Base-by-base conservation (phyloP, 352 stramenopile genomes). In the Pythium graminicola region DNA sequence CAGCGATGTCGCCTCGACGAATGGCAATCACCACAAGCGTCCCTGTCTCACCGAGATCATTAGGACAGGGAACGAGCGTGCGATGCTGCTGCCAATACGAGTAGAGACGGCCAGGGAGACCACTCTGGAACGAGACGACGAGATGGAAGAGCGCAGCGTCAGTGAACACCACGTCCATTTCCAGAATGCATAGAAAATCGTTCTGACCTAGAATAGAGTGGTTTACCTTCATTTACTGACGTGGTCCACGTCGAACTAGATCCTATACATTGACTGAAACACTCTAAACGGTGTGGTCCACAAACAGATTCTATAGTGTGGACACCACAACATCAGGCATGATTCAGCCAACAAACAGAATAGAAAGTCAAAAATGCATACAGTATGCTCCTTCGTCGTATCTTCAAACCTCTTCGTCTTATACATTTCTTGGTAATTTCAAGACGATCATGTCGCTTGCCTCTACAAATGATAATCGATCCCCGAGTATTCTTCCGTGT, bases 401-500 rank as follows among this genome's bases (percentile, higher is more conserved):
- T 35, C 7, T 35, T 13, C 13, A 13, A 7, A 35, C 29, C 7
- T 35, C 29, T 35, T n/a, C n/a, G n/a, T n/a, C n/a, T n/a, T n/a
- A n/a, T n/a, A n/a, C n/a, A n/a, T n/a, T n/a, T n/a, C n/a, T n/a
- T n/a, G n/a, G n/a, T n/a, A n/a, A n/a, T n/a, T n/a, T n/a, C n/a
- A n/a, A n/a, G n/a, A n/a, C n/a, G n/a, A n/a, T n/a, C n/a, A n/a
- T n/a, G n/a, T 35, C 29, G 13, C 29, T 7, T 5, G 4, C 26
- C 65, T 84, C 13, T 35, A 92, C 62, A 92, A 76, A 63, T 92
- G 81, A 69, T 89, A 92, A 57, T 92, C 81, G 45, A 92, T 92
- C 28, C 78, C 81, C 14, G 78, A 74, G 63, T 87, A 92, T 62
- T 92, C 81, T 36, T 92, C 78, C 28, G 78, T 86, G 54, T 85